Evolutionary conservation across 2,329 filamentous ascomycete species (phyloP).

Genomic region (Paraphaeosphaeria sporulosa): DNA sequence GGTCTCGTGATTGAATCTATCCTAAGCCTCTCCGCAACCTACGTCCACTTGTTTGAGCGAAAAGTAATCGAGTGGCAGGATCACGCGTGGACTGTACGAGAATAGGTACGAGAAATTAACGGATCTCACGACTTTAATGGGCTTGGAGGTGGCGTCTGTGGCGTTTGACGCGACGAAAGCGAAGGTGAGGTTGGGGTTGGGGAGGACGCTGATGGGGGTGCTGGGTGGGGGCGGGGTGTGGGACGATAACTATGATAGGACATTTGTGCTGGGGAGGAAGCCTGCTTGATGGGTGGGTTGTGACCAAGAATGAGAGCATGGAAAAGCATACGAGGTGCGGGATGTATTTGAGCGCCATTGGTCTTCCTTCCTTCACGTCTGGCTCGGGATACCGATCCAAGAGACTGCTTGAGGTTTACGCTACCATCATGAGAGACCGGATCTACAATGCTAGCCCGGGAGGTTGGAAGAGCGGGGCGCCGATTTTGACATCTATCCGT

Average conservation of each 20-base stretch:
- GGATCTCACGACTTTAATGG: conserved; percentile 64
- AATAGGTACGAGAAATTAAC: conserved; percentile 62
- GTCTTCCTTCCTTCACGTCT: too few relatives aligned
- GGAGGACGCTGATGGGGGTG: conserved; percentile 55
- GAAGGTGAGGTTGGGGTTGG: conserved; percentile 29
- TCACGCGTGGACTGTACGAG: conserved; percentile 66
- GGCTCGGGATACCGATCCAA: too few relatives aligned
- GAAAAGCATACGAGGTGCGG: too few relatives aligned
- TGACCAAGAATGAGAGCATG: not conserved
- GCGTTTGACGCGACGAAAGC: conserved; percentile 42
- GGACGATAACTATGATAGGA: conserved; percentile 44
- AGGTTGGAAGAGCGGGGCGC: too few relatives aligned
- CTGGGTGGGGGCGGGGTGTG: conserved; percentile 60
- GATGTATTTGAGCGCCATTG: too few relatives aligned
- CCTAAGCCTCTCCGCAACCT: conserved; percentile 55
- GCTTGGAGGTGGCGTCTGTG: conserved; percentile 43
- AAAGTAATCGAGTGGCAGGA: conserved; percentile 71
- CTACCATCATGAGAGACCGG: too few relatives aligned
- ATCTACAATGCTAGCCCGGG: too few relatives aligned
- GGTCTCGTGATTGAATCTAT: conserved; percentile 57
- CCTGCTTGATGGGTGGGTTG: not conserved
- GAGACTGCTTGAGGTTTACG: too few relatives aligned
- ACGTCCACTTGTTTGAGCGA: conserved; percentile 61
- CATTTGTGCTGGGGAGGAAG: conserved; percentile 5
- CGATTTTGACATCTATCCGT: not conserved